Evolutionary conservation across 1,139 yeast species (phyloP).

Genomic region (Diutina rugosa): DNA sequence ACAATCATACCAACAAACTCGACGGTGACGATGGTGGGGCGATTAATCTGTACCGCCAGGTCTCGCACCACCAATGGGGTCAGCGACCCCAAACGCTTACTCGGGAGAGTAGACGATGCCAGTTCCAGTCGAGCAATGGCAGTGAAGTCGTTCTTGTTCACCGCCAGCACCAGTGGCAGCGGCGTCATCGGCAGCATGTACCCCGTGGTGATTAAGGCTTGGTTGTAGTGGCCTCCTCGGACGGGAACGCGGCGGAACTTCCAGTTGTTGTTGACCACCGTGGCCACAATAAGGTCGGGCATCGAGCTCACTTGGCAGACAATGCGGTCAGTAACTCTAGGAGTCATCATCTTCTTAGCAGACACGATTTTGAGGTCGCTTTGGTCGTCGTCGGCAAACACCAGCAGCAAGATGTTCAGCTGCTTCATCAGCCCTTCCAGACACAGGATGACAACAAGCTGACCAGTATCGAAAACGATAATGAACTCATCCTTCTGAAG

Average conservation of each 20-base stretch:
- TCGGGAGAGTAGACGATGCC: neutral
- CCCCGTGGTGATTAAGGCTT: constrained; percentile 11
- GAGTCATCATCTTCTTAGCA: constrained; percentile 48
- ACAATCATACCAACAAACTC: constrained; percentile 65
- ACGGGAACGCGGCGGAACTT: constrained; percentile 37
- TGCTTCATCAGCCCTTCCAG: neutral
- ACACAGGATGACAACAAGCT: neutral
- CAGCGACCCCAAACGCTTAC: neutral
- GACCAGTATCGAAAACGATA: neutral
- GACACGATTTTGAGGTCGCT: constrained; percentile 25
- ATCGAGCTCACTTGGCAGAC: constrained; percentile 36
- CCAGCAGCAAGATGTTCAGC: neutral
- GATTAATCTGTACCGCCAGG: neutral
- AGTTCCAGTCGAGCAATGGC: neutral
- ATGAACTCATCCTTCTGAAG: neutral
- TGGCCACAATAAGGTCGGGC: constrained; percentile 46
- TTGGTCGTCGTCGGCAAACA: neutral
- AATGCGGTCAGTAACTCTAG: constrained; percentile 63
- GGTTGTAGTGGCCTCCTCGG: constrained; percentile 35
- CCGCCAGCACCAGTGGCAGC: neutral
- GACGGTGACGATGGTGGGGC: constrained; percentile 24
- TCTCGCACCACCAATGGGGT: neutral
- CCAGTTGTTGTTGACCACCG: constrained; percentile 59
- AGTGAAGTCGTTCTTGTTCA: neutral
- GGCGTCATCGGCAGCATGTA: neutral